These are phyloP conservation scores for Ceriops zippeliana DNA, from an alignment of 345 rosid species.

Conservation along the genomic window DNA sequence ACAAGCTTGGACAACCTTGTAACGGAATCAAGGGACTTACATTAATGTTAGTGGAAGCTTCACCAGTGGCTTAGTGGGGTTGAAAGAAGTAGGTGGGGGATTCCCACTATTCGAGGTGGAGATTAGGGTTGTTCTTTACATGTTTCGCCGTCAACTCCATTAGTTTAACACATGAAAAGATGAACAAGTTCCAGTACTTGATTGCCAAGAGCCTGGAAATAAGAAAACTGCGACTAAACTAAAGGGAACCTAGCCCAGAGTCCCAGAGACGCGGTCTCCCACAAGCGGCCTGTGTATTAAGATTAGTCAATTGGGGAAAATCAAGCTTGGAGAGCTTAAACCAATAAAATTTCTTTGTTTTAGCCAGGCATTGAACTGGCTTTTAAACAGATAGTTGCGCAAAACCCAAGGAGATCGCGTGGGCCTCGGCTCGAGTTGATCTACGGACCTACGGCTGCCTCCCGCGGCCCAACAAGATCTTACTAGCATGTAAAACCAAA, in stretches of 20 bases:
- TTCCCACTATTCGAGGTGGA: conserved; percentile 9
- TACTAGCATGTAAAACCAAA: conserved; percentile 27
- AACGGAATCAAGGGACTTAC: conserved; percentile 19
- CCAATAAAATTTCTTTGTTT: conserved; percentile 29
- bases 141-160: not conserved
- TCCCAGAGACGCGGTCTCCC: conserved; percentile 62
- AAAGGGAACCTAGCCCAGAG: conserved; percentile 23
- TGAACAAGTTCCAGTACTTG: conserved; percentile 2
- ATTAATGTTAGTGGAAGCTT: conserved; percentile 21
- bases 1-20: conserved; percentile 17
- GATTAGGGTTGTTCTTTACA: not conserved
- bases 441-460: conserved; percentile 9
- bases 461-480: conserved; percentile 39
- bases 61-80: conserved; percentile 10
- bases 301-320: conserved; percentile 40
- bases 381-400: conserved; percentile 24
- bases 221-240: conserved; percentile 13
- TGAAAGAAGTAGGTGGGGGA: not conserved
- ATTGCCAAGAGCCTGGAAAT: conserved; percentile 25
- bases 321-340: conserved; percentile 21
- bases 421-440: conserved; percentile 22
- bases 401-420: conserved; percentile 44
- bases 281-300: conserved; percentile 63
- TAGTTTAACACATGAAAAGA: conserved; percentile 5
- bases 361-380: not conserved